These are phyloP conservation scores for Garcia nutans DNA, from an alignment of 345 rosid species.

Conservation along the genomic window DNA sequence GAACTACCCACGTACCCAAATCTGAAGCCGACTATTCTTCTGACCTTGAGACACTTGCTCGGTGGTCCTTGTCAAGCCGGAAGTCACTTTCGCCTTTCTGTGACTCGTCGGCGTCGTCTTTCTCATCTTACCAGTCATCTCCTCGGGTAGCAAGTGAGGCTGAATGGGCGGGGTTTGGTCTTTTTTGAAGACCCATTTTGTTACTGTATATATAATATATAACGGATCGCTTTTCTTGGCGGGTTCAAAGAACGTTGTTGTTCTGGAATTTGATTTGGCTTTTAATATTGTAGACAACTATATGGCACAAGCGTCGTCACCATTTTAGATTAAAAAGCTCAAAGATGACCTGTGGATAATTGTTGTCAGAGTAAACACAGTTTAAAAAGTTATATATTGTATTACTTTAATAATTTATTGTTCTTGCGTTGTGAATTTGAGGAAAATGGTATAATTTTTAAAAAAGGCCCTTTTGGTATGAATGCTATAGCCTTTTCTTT, in stretches of 20 bases:
- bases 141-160: conserved; percentile 52
- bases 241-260: background rate
- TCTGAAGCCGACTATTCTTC: conserved; percentile 34
- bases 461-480: background rate
- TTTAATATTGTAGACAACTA: background rate
- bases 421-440: background rate
- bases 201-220: background rate
- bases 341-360: conserved; percentile 12
- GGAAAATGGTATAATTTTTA: background rate
- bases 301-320: conserved; percentile 7
- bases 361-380: background rate
- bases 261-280: background rate
- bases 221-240: background rate
- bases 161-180: conserved; percentile 74
- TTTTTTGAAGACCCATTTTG: conserved; percentile 40
- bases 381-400: background rate
- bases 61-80: conserved; percentile 64
- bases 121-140: conserved; percentile 60
- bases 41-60: conserved; percentile 45
- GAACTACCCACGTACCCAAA: conserved; percentile 17
- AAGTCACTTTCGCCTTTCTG: conserved; percentile 51
- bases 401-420: too few relatives aligned
- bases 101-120: conserved; percentile 58
- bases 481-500: too few relatives aligned
- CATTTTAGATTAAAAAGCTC: background rate